Evolutionary conservation across 345 rosid species (phyloP).

Genomic region (Cardiospermum halicacabum): DNA sequence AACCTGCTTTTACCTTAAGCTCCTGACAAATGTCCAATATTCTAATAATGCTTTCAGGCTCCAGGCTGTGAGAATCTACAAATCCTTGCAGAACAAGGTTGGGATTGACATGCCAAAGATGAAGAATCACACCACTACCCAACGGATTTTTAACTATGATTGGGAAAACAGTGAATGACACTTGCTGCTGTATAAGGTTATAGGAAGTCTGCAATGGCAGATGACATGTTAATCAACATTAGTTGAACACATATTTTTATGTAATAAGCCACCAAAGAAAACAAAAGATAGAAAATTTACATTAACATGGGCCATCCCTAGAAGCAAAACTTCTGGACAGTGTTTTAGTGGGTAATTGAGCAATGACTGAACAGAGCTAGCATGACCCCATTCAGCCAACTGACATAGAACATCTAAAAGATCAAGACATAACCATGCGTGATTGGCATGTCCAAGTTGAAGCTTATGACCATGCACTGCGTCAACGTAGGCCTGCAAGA

Average conservation of each 20-base stretch:
- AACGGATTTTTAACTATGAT: conserved; percentile 40
- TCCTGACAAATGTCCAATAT: conserved; percentile 76
- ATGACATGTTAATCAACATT: conserved; percentile 11
- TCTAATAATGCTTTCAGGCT: conserved; percentile 52
- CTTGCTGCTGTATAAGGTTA: conserved; percentile 73
- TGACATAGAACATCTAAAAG: conserved; percentile 82
- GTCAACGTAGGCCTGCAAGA: conserved; percentile 63
- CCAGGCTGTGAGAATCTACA: conserved; percentile 44
- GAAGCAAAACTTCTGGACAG: conserved; percentile 85
- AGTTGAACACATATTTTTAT: background rate
- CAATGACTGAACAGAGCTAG: conserved; percentile 54
- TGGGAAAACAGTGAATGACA: conserved; percentile 65
- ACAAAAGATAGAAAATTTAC: conserved; percentile 30
- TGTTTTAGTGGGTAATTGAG: conserved; percentile 76
- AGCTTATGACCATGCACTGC: conserved; percentile 58
- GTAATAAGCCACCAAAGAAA: background rate
- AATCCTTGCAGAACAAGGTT: conserved; percentile 71
- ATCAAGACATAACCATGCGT: conserved; percentile 91
- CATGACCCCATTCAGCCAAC: conserved; percentile 84
- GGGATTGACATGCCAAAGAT: conserved; percentile 77
- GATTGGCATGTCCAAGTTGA: conserved; percentile 67
- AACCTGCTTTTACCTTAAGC: conserved; percentile 52
- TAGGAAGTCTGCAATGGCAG: conserved; percentile 68
- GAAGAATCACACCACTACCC: conserved; percentile 50
- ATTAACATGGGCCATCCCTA: conserved; percentile 78